Base-by-base conservation (phyloP, 176 grass and related monocot species). In the Oryza nivara region DNA sequence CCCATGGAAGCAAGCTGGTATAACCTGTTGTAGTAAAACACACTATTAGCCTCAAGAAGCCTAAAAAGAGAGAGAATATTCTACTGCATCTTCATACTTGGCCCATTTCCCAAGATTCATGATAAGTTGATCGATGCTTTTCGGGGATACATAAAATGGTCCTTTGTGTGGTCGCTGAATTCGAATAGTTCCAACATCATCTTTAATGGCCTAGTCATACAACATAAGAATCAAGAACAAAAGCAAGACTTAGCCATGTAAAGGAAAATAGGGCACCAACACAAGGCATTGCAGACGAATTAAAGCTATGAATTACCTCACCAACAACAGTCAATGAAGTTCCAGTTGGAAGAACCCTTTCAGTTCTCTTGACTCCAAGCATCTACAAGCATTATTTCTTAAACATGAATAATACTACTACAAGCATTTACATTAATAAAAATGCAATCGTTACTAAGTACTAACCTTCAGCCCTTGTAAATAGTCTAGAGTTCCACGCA, bases 381-480 rank as follows among this genome's bases (percentile, higher is more conserved):
- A 99, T 99, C 96, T 99, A 86, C 41, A 91, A 75, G 75, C 40
- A 32, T 82, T 78, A 83, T 61, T 56, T 47, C 16, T 65, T 82
- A 82, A 84, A 70, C 51, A 91, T 71, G 49, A 85, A 67, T 77
- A 74, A 10, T 14, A 70, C n/a, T 70, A 52, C 9, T 41, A 41
- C 65, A 63, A 81, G 46, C 48, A 77, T 70, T 70, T 32, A 20
- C 3, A 77, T 69, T 74, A 63, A 63, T 44, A 11, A 77, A 76
- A 72, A 79, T 49, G 48, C 43, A 52, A 83, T 76, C 64, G 61
- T 56, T 63, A 83, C 86, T 89, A 88, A 99, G 46, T 63, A 83
- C 86, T 89, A 88, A 99, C 96, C 96, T 99, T 99, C 36, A 99
- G 77, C 72, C 96, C 96, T 90, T 99, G 96, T 58, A 99, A 87